phyloP scores from a whole-genome alignment of 1,284 basidiomycete species.

The Phellopilus nigrolimitatus region DNA sequence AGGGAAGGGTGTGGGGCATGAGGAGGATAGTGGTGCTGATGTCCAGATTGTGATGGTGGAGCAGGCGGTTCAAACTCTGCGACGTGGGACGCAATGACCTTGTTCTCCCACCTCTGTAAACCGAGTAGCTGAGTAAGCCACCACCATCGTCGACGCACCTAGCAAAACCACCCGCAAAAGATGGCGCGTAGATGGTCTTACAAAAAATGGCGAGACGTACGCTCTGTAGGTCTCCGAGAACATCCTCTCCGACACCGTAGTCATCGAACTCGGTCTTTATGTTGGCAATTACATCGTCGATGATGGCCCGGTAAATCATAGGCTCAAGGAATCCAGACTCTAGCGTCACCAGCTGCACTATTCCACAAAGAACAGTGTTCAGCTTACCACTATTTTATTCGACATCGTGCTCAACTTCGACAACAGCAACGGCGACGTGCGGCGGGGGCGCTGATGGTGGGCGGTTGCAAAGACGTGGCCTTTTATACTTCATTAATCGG shows the following conservation, averaged over 20 bases:
- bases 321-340: conserved; percentile 66
- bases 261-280: conserved; percentile 97
- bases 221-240: conserved; percentile 82
- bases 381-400: conserved; percentile 90
- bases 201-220: conserved; percentile 47
- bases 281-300: conserved; percentile 90
- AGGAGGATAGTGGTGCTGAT: conserved; percentile 36
- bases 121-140: conserved; percentile 17
- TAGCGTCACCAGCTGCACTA: conserved; percentile 55
- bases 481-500: conserved; percentile 48
- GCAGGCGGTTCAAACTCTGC: conserved; percentile 82
- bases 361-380: conserved; percentile 53
- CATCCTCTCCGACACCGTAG: conserved; percentile 90
- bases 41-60: conserved; percentile 28
- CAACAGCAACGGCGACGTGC: conserved; percentile 31
- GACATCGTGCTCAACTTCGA: conserved; percentile 53
- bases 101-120: conserved; percentile 87
- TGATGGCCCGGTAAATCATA: conserved; percentile 86
- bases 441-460: conserved; percentile 32
- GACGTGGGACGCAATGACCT: conserved; percentile 87
- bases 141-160: conserved; percentile 13
- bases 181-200: conserved; percentile 12
- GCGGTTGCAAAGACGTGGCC: conserved; percentile 27
- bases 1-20: conserved; percentile 43
- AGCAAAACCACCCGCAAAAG: neutral